Base-by-base conservation (phyloP, 306 rosid genomes). In the Gillenia trifoliata region DNA sequence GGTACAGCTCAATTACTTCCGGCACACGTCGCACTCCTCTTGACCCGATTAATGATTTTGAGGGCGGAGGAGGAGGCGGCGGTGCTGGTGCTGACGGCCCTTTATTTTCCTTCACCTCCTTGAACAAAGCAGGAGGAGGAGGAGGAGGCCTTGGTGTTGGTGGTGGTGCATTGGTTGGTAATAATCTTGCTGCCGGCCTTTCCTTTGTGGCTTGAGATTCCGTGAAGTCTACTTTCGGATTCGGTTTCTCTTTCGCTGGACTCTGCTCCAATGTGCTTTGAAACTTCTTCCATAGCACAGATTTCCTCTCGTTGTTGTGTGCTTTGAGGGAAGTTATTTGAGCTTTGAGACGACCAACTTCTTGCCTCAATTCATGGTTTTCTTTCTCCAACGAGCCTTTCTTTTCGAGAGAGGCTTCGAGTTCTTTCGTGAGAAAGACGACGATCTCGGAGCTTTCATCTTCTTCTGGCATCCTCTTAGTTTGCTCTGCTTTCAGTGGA, bases 21-120 rank as follows among this genome's bases (percentile, higher is more conserved):
- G 99, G 99, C 45, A 95, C 99, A 64, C 96, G 92, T 36, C 93
- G 88, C 45, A 94, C 92, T 9, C 86, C 83, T 83, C 81, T 94
- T 15, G 88, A 66, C 13, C 92, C 86, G 2, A 76, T 73, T 3
- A 75, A 73, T 16, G 84, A 81, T 77, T 85, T 92, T 20, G 89
- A 78, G 7, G 92, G 99, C 20, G 82, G 67, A 2, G 99, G 97
- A 10, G 96, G 99, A 4, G 99, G 99, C 1, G 96, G 96, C 0
- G 93, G 93, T 47, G 88, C 84, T 56, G 70, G 57, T 33, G 78
- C 67, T 15, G 81, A 75, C 41, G 78, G 80, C 73, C 57, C 67
- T 70, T 84, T 84, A n/a, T 55, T 74, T 68, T 70, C 88, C 11
- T 81, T 79, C 23, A 78, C 82, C 22, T 80, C 87, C 71, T 84